Base-by-base conservation (phyloP, 345 rosid genomes). In the Cardamine occulta region DNA sequence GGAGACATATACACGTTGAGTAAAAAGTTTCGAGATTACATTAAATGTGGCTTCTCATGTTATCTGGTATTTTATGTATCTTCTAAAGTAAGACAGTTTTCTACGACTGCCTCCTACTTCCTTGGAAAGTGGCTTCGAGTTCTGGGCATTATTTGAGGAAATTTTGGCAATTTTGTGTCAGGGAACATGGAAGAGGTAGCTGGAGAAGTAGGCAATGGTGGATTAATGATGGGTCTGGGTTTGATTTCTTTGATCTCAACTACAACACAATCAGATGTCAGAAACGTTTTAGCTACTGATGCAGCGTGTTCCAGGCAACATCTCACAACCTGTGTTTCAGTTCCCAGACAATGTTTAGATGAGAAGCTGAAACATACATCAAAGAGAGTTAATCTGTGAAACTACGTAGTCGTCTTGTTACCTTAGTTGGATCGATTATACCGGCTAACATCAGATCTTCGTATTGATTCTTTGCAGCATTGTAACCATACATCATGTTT, bases 251-350 rank as follows among this genome's bases (percentile, higher is more conserved):
- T 94, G 21, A 83, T 83, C 63, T 90, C 89, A 19, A 94, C 92
- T 39, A 94, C 88, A 62, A 91, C 95, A 59, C 91, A 93, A 79
- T 91, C 94, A 0, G 91, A 84, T 52, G 86, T 89, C 61, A 91
- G 84, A 74, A 91, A 90, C 68, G 87, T 86, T 80, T 83, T 90
- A 37, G 98, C 98, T 66, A 91, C 97, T 6, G 96, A 88, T 65
- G 97, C 85, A 35, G 98, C 89, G 72, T 94, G 85, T 88, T 91
- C 98, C 84, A 94, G 67, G 77, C 95, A 94, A 74, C 95, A 94
- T 84, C 97, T 85, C 65, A 91, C 93, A 15, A 91, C 96, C 98
- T 93, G 88, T 78, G 12, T 35, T 47, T 55, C 17, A 55, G 55
- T 34, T 57, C 0, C 5, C 17, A 17, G 15, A 56, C 56, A 44